phyloP scores from a whole-genome alignment of 805 yeast genomes.

The Sugiyamaella boreocaroliniensis region DNA sequence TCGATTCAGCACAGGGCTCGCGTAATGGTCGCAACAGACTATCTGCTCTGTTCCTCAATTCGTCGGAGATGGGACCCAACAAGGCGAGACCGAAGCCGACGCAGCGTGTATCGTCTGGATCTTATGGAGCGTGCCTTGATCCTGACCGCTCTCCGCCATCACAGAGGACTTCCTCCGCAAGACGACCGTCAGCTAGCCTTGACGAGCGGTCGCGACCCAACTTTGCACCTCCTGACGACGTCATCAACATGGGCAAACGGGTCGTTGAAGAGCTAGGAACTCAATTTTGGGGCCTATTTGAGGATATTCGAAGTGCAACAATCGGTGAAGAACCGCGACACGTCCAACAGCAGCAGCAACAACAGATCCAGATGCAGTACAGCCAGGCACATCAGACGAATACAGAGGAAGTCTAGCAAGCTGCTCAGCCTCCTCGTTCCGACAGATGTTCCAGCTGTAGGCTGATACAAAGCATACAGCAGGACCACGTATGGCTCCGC shows the following conservation, averaged over 20 bases:
- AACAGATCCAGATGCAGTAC: not conserved
- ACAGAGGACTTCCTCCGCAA: not conserved
- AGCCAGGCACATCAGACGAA: not conserved
- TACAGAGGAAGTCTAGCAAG: not conserved
- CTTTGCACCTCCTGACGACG: conserved; percentile 22
- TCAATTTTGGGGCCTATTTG: conserved; percentile 32
- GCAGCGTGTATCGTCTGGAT: conserved; percentile 1
- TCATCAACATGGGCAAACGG: conserved; percentile 26
- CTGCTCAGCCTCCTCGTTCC: not conserved
- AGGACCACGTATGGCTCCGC: no score
- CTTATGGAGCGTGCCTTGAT: conserved; percentile 8
- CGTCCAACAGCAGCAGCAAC: not conserved
- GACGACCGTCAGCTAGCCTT: not conserved
- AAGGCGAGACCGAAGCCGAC: not conserved
- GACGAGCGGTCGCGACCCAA: conserved; percentile 7
- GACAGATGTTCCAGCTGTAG: conserved; percentile 9
- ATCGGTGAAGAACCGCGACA: conserved; percentile 25
- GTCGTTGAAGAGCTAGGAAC: conserved; percentile 31
- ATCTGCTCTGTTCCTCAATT: not conserved
- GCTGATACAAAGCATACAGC: no score
- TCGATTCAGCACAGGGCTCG: not conserved
- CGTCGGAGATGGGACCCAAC: not conserved
- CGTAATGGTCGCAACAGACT: not conserved
- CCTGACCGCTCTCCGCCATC: conserved; percentile 9
- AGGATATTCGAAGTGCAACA: conserved; percentile 31